Percentiles rank a stretch among this genome's conserved stretches.
These are phyloP conservation scores for Dimocarpus longan DNA, from an alignment of 345 rosid species.

Conservation along the genomic window DNA sequence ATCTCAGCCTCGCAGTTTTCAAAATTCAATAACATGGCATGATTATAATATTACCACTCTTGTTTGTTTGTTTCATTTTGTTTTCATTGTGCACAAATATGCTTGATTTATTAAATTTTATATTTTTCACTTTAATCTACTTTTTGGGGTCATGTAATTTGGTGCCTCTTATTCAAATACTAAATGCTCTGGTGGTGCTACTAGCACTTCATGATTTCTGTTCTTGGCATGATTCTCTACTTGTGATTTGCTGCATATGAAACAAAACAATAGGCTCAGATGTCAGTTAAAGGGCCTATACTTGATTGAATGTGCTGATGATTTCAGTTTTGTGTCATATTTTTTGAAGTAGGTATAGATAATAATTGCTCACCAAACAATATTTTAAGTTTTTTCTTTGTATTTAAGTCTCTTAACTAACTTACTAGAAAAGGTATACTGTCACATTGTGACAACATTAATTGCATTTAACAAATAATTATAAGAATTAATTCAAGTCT, in stretches of 20 bases:
- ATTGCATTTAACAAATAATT: not conserved
- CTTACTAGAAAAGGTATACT: not conserved
- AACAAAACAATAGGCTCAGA: not conserved
- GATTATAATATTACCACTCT: not conserved
- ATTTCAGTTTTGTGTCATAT: not conserved
- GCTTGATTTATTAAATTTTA: not conserved
- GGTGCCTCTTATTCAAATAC: not conserved
- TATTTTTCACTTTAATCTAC: not conserved
- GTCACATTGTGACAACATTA: not conserved
- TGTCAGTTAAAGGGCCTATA: not conserved
- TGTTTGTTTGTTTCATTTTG: conserved; percentile 18
- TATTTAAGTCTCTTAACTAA: not conserved
- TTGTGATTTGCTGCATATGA: not conserved
- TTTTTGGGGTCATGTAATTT: not conserved
- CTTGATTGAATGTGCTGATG: not conserved
- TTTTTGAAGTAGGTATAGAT: not conserved
- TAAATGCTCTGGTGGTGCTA: not conserved
- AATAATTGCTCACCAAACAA: not conserved
- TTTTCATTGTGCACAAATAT: conserved; percentile 11
- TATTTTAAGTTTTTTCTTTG: not conserved
- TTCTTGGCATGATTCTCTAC: not conserved
- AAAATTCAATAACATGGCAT: not conserved
- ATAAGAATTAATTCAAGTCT: too few relatives aligned
- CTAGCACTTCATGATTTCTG: not conserved
- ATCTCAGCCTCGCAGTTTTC: not conserved